Conservation (phyloP, 306 rosid species). For the Castanopsis chinensis region DNA sequence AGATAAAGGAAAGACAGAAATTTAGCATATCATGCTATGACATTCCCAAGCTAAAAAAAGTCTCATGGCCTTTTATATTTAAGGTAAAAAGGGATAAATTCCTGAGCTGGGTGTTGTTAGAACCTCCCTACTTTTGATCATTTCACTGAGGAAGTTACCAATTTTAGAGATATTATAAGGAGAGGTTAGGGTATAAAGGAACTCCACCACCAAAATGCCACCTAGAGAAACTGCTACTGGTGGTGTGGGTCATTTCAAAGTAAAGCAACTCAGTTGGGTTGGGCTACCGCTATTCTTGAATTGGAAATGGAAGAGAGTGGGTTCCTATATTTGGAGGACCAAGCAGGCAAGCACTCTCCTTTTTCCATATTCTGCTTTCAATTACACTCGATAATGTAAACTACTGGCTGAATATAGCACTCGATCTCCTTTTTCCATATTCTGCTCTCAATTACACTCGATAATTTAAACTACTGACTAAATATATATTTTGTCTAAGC, state of each 20-base stretch:
- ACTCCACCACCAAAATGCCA: conserved; percentile 32
- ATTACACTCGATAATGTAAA: not conserved
- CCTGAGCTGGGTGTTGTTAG: conserved; percentile 14
- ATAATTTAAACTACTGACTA: not conserved
- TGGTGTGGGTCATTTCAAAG: conserved; percentile 41
- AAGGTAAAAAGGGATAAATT: conserved; percentile 32
- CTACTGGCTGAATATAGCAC: not conserved
- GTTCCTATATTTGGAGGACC: conserved; percentile 7
- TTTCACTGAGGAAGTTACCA: conserved; percentile 9
- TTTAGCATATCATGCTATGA: conserved; percentile 1
- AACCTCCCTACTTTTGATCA: conserved; percentile 33
- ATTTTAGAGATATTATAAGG: conserved; percentile 9
- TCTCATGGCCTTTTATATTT: conserved; percentile 14
- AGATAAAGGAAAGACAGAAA: not conserved
- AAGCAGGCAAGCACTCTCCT: not conserved
- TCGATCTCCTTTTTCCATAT: not conserved
- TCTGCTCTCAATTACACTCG: not conserved
- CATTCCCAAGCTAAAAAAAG: conserved; percentile 15
- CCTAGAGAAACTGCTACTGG: conserved; percentile 18
- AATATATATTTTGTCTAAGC: no score
- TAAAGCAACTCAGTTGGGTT: conserved; percentile 30
- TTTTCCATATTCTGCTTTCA: not conserved
- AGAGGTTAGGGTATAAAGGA: conserved; percentile 41
- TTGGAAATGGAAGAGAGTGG: conserved; percentile 8
- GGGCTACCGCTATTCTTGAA: conserved; percentile 16